phyloP scores from a whole-genome alignment of 345 rosid genomes.

The Anastatica hierochuntica region DNA sequence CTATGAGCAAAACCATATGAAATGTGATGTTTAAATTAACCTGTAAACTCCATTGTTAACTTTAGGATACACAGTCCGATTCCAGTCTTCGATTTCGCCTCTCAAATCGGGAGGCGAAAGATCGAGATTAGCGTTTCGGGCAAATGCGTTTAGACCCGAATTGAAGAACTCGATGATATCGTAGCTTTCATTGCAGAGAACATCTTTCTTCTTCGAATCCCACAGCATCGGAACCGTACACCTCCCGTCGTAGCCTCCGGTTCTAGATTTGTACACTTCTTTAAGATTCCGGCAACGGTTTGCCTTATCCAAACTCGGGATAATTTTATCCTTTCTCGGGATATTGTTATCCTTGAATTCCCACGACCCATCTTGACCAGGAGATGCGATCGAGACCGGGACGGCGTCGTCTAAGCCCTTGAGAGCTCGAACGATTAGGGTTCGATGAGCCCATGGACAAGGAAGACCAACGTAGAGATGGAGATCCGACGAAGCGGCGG shows the following conservation, averaged over 20 bases:
- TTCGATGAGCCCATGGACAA: constrained; percentile 94
- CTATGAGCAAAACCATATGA: not conserved
- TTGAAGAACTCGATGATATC: constrained; percentile 64
- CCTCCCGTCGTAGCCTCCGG: constrained; percentile 59
- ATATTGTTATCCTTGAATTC: constrained; percentile 32
- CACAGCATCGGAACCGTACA: constrained; percentile 81
- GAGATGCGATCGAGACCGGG: constrained; percentile 57
- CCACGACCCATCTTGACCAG: constrained; percentile 83
- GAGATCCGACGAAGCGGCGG: constrained; percentile 30
- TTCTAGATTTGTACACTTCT: constrained; percentile 52
- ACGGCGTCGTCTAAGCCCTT: constrained; percentile 68
- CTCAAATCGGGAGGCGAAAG: constrained; percentile 42
- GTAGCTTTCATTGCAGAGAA: constrained; percentile 71
- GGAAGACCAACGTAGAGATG: constrained; percentile 91
- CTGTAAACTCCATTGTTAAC: constrained; percentile 83
- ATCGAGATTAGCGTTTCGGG: constrained; percentile 46
- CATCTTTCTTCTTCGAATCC: constrained; percentile 56
- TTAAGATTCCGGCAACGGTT: constrained; percentile 54
- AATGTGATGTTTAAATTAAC: constrained; percentile 13
- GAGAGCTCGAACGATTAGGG: constrained; percentile 69
- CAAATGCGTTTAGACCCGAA: constrained; percentile 47
- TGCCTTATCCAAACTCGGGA: constrained; percentile 50
- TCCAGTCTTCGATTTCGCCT: constrained; percentile 59
- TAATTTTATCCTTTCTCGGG: constrained; percentile 23
- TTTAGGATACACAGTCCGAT: constrained; percentile 55